A percentile compares a stretch with the other conserved stretches of the same genome.
phyloP scores from a whole-genome alignment of 2,329 filamentous ascomycete genomes.

The Penicillium sp. region DNA sequence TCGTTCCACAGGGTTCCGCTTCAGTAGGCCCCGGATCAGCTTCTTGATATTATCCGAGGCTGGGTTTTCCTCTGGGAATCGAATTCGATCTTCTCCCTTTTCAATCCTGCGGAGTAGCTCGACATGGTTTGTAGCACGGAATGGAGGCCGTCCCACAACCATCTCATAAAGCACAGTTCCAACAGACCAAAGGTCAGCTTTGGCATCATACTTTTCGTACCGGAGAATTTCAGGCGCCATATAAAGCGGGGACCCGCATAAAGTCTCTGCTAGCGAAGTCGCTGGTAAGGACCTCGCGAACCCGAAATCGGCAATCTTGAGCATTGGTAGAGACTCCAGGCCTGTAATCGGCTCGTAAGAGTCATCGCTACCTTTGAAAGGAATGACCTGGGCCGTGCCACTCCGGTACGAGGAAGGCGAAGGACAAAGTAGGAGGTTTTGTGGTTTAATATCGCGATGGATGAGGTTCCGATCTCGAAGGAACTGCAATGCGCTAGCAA shows the following conservation, averaged over 20 bases:
- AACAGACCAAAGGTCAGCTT: slow-evolving; percentile 96
- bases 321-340: slow-evolving; percentile 82
- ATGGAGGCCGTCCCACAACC: slow-evolving; percentile 86
- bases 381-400: slow-evolving; percentile 61
- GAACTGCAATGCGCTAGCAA: slow-evolving; percentile 88
- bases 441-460: slow-evolving; percentile 95
- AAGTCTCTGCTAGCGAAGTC: slow-evolving; percentile 89
- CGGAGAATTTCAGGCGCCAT: slow-evolving; percentile 98
- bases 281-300: slow-evolving; percentile 90
- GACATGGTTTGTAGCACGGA: slow-evolving; percentile 90
- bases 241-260: slow-evolving; percentile 95
- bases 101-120: slow-evolving; percentile 92
- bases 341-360: slow-evolving; percentile 80
- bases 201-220: slow-evolving; percentile 96
- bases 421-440: slow-evolving; percentile 89
- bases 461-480: slow-evolving; percentile 82
- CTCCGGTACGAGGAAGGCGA: slow-evolving; percentile 70
- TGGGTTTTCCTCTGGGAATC: slow-evolving; percentile 71
- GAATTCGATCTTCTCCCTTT: slow-evolving; percentile 79
- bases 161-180: slow-evolving; percentile 96
- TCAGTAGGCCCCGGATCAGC: slow-evolving; percentile 77
- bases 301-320: slow-evolving; percentile 98
- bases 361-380: slow-evolving; percentile 77
- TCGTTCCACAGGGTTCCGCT: slow-evolving; percentile 80
- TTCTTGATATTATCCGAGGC: slow-evolving; percentile 76